phyloP scores from a whole-genome alignment of 345 rosid species.

The Iberis pinnata region DNA sequence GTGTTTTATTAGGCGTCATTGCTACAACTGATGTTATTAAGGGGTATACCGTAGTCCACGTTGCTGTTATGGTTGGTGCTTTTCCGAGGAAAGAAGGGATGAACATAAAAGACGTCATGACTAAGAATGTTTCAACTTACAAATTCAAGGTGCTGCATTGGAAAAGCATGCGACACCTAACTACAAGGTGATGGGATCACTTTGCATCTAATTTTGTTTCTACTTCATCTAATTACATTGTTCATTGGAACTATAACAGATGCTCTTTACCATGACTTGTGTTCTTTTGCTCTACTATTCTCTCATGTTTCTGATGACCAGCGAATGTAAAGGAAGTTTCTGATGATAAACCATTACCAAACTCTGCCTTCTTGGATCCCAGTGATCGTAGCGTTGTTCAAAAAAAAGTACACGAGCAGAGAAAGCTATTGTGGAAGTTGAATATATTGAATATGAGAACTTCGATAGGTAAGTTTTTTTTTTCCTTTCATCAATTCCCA shows the following conservation, averaged over 20 bases:
- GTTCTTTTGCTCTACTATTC: too few relatives aligned
- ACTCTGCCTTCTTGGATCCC: constrained; percentile 30
- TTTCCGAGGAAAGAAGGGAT: constrained; percentile 98
- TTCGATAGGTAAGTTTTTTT: constrained; percentile 64
- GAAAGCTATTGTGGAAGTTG: constrained; percentile 56
- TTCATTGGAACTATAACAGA: too few relatives aligned
- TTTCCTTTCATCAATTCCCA: background rate
- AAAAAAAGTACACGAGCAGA: constrained; percentile 38
- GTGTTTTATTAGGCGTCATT: constrained; percentile 56
- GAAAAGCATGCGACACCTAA: constrained; percentile 85
- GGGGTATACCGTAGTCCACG: constrained; percentile 77
- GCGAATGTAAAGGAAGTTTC: too few relatives aligned
- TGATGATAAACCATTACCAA: constrained; percentile 41
- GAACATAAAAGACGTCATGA: constrained; percentile 98
- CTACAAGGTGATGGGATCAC: constrained; percentile 97
- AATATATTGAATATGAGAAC: constrained; percentile 69
- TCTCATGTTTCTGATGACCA: too few relatives aligned
- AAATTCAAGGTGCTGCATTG: constrained; percentile 90
- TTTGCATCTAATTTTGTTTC: too few relatives aligned
- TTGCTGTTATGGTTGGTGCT: constrained; percentile 97
- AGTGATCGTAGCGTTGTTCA: constrained; percentile 38
- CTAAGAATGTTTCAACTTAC: constrained; percentile 93
- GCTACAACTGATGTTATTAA: constrained; percentile 93
- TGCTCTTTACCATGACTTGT: too few relatives aligned
- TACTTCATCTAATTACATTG: too few relatives aligned